Evolutionary conservation across 1,139 yeast species (phyloP).

Genomic region (Geotrichum reessii): DNA sequence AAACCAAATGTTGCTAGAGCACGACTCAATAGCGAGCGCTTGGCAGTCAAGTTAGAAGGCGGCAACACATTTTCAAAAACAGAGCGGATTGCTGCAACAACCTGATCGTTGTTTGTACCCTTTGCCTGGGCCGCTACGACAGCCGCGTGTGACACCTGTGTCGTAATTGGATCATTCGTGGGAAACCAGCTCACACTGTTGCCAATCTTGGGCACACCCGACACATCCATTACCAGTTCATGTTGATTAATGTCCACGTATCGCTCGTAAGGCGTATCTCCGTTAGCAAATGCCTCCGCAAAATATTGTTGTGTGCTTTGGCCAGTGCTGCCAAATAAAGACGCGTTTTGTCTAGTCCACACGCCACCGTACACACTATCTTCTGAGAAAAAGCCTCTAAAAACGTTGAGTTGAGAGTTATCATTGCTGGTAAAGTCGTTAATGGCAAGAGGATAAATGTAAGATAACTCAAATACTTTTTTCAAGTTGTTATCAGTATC

Average conservation of each 20-base stretch:
- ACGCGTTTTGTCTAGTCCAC: conserved; percentile 19
- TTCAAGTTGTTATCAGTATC: conserved; percentile 12
- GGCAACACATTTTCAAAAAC: conserved; percentile 14
- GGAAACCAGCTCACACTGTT: conserved; percentile 10
- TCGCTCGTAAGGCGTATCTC: conserved; percentile 11
- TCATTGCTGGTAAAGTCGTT: conserved; percentile 5
- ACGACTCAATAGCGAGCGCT: background rate
- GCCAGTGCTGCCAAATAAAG: background rate
- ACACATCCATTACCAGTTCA: conserved; percentile 4
- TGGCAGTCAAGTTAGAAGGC: background rate
- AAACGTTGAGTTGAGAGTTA: conserved; percentile 12
- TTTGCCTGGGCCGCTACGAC: conserved; percentile 3
- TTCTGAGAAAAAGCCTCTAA: conserved; percentile 15
- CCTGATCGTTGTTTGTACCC: background rate
- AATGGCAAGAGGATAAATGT: conserved; percentile 18
- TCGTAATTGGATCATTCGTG: conserved; percentile 14
- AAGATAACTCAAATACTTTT: conserved; percentile 13
- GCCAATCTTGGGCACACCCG: conserved; percentile 10
- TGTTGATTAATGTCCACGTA: conserved; percentile 9
- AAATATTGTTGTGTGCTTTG: conserved; percentile 7
- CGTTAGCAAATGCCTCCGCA: conserved; percentile 8
- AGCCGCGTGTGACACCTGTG: conserved; percentile 16
- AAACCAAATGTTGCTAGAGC: background rate
- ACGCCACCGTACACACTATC: conserved; percentile 9
- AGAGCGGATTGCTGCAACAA: conserved; percentile 11